A percentile compares a stretch with the other conserved stretches of the same genome.
Evolutionary conservation across 2,329 filamentous ascomycete genomes (phyloP).

Genomic region (Phyllosticta citribraziliensis): DNA sequence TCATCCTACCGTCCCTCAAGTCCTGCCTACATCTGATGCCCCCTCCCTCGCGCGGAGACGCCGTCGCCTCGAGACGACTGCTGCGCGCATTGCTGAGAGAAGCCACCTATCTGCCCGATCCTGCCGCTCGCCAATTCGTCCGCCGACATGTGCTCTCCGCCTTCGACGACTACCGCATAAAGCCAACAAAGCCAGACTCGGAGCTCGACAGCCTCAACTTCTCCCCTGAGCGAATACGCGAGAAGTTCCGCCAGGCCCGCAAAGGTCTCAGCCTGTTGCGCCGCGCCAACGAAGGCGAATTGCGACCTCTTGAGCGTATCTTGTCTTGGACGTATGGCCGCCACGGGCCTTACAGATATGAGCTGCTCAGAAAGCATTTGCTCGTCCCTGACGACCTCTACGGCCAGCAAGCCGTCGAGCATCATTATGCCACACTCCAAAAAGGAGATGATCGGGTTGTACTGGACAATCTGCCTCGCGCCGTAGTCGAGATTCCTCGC

Average conservation of each 20-base stretch:
- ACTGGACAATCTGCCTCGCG: neutral
- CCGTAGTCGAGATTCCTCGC: neutral
- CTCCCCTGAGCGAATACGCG: constrained; percentile 4
- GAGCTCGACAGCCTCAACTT: neutral
- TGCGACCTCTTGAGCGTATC: constrained; percentile 40
- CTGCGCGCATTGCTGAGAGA: constrained; percentile 50
- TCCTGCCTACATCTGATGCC: neutral
- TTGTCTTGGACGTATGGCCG: constrained; percentile 49
- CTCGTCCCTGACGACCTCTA: neutral
- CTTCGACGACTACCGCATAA: constrained; percentile 35
- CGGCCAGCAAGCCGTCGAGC: neutral
- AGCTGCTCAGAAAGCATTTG: constrained; percentile 28
- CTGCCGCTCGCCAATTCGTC: constrained; percentile 42
- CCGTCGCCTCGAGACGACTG: constrained; percentile 27
- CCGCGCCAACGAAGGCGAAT: constrained; percentile 48
- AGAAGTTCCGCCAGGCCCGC: constrained; percentile 12
- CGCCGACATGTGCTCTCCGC: constrained; percentile 37
- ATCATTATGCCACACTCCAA: neutral
- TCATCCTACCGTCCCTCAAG: neutral
- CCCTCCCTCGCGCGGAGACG: neutral
- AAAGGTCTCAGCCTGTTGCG: constrained; percentile 36
- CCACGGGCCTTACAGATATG: constrained; percentile 41
- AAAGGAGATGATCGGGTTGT: neutral
- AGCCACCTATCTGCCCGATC: constrained; percentile 51
- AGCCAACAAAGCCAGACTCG: neutral